Percentiles rank a stretch among this genome's conserved stretches.
phyloP scores from a whole-genome alignment of 140 eudicot genomes.

The Flaveria floridana region DNA sequence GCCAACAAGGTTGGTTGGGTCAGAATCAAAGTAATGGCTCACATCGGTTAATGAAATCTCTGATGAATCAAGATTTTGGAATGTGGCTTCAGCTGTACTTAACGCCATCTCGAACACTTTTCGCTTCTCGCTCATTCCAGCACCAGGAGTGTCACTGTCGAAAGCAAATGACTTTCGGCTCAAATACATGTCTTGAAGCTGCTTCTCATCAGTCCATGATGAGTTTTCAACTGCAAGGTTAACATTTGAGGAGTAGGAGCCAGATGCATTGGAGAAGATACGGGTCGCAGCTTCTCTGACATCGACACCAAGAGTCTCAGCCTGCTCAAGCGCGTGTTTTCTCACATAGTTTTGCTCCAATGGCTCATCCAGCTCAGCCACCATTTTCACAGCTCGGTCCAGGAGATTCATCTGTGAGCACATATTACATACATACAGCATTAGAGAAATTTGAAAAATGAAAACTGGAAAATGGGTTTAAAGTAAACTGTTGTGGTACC shows the following conservation, averaged over 20 bases:
- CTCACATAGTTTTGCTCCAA: slow-evolving; percentile 79
- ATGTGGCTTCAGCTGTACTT: slow-evolving; percentile 95
- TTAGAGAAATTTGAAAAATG: background rate
- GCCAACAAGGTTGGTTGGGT: slow-evolving; percentile 95
- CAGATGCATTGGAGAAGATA: slow-evolving; percentile 91
- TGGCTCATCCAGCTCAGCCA: slow-evolving; percentile 99
- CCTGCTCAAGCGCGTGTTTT: slow-evolving; percentile 94
- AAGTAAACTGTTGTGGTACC: slow-evolving; percentile 42
- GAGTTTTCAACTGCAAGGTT: slow-evolving; percentile 98
- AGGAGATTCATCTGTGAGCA: slow-evolving; percentile 85
- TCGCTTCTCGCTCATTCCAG: slow-evolving; percentile 86
- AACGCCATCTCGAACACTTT: slow-evolving; percentile 94
- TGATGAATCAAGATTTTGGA: slow-evolving; percentile 93
- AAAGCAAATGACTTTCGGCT: slow-evolving; percentile 96
- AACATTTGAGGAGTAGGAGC: slow-evolving; percentile 90
- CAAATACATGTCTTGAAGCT: slow-evolving; percentile 97
- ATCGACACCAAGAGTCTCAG: slow-evolving; percentile 69
- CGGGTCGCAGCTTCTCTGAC: slow-evolving; percentile 94
- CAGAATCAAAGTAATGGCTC: slow-evolving; percentile 97
- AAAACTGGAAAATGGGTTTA: background rate
- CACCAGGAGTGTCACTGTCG: slow-evolving; percentile 90
- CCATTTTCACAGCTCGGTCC: slow-evolving; percentile 97
- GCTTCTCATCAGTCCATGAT: slow-evolving; percentile 96
- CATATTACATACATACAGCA: slow-evolving; percentile 7
- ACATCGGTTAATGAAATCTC: slow-evolving; percentile 96